A percentile compares a stretch with the other conserved stretches of the same genome.
Conservation (phyloP, 1,284 basidiomycete genomes). For the Austroboletus niveus region DNA sequence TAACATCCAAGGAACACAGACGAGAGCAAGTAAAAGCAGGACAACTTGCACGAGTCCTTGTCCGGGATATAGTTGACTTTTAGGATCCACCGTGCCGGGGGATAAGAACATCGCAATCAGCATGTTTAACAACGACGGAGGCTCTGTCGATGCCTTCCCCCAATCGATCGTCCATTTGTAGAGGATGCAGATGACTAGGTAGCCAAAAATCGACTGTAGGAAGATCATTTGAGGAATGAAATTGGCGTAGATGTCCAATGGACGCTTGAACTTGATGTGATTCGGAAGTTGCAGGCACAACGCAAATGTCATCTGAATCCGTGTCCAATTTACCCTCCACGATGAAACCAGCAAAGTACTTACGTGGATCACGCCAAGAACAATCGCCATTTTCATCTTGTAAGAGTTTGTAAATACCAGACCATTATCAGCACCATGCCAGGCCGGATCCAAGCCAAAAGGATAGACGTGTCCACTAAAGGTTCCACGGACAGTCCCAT, state of each 20-base stretch:
- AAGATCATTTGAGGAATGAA: conserved; percentile 98
- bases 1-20: conserved; percentile 97
- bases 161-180: conserved; percentile 98
- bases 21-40: conserved; percentile 75
- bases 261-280: conserved; percentile 89
- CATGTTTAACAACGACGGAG: conserved; percentile 94
- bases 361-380: conserved; percentile 96
- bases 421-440: conserved; percentile 92
- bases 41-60: conserved; percentile 86
- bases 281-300: conserved; percentile 95
- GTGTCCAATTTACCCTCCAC: conserved; percentile 10
- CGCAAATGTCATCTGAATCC: conserved; percentile 91
- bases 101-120: conserved; percentile 92
- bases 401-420: conserved; percentile 98
- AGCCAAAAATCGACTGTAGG: conserved; percentile 96
- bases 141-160: conserved; percentile 66
- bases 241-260: conserved; percentile 86
- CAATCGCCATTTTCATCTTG: conserved; percentile 99
- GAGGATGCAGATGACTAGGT: conserved; percentile 91
- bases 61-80: conserved; percentile 79
- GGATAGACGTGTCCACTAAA: conserved; percentile 68
- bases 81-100: conserved; percentile 75
- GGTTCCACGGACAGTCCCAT: conserved; percentile 51
- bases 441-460: conserved; percentile 93
- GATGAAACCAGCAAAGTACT: conserved; percentile 32